Evolutionary conservation across 1,284 basidiomycete genomes (phyloP).

Genomic region (Pseudozyma hubeiensis): DNA sequence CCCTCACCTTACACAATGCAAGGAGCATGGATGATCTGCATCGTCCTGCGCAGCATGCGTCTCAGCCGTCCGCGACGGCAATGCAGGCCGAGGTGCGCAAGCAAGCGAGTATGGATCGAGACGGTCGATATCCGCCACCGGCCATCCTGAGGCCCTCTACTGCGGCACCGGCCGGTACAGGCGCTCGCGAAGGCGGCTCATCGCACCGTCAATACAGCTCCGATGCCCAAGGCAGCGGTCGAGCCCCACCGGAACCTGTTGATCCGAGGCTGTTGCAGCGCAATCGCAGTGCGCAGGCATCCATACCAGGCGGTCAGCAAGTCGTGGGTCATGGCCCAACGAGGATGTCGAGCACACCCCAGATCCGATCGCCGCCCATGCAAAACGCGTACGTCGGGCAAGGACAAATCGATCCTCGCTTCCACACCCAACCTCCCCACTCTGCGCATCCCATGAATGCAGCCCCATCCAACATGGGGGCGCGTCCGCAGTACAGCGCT

Average conservation of each 20-base stretch:
- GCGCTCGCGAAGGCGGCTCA: conserved; percentile 13
- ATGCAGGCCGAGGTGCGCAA: conserved; percentile 33
- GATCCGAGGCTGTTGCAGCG: conserved; percentile 39
- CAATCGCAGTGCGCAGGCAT: conserved; percentile 49
- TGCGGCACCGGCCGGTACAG: conserved; percentile 33
- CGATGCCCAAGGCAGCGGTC: conserved; percentile 25
- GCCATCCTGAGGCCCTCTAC: conserved; percentile 45
- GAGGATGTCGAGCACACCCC: conserved; percentile 40
- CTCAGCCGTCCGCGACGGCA: conserved; percentile 21
- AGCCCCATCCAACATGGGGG: conserved; percentile 13
- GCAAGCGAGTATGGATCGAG: conserved; percentile 39
- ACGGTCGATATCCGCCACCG: conserved; percentile 46
- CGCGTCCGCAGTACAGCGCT: conserved; percentile 31
- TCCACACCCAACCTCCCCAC: conserved; percentile 14
- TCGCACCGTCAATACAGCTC: conserved; percentile 51
- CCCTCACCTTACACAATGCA: conserved; percentile 45
- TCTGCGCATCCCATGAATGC: conserved; percentile 19
- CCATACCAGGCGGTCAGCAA: conserved; percentile 35
- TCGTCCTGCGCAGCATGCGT: conserved; percentile 16
- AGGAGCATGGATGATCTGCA: conserved; percentile 54
- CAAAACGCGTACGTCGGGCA: conserved; percentile 11
- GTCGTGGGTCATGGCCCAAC: conserved; percentile 22
- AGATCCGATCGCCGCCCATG: conserved; percentile 41
- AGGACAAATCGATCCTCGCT: conserved; percentile 28
- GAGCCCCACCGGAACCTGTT: conserved; percentile 7